These are phyloP conservation scores for Sistotremastrum niveocremeum DNA, from an alignment of 768 basidiomycete species.

Conservation along the genomic window DNA sequence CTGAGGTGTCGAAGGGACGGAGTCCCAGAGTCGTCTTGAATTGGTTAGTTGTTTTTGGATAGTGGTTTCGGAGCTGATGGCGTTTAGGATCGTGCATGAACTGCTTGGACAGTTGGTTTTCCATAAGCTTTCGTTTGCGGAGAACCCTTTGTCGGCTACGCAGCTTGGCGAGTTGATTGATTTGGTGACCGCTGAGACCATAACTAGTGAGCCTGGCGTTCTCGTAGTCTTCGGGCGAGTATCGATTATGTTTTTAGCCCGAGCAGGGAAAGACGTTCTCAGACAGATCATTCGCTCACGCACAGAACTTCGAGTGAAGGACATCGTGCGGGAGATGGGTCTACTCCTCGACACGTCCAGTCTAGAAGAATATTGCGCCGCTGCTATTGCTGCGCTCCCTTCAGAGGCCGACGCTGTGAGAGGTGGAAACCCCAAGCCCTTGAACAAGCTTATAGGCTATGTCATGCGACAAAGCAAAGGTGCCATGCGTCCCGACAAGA, in stretches of 20 bases:
- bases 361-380: conserved; percentile 40
- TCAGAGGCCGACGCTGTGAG: conserved; percentile 51
- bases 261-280: conserved; percentile 60
- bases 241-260: conserved; percentile 5
- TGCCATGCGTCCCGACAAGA: too few species aligned
- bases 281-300: conserved; percentile 47
- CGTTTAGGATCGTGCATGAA: conserved; percentile 74
- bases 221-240: neutral
- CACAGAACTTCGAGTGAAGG: conserved; percentile 31
- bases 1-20: conserved; percentile 43
- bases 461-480: conserved; percentile 79
- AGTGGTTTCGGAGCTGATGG: neutral
- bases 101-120: conserved; percentile 65
- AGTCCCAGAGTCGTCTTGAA: conserved; percentile 67
- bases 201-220: conserved; percentile 45
- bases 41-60: conserved; percentile 40
- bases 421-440: conserved; percentile 58
- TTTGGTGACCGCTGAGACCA: conserved; percentile 44
- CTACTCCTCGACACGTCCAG: conserved; percentile 22
- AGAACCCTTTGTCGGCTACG: conserved; percentile 43
- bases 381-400: conserved; percentile 55
- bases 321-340: conserved; percentile 30
- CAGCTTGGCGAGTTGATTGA: conserved; percentile 72
- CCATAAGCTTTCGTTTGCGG: conserved; percentile 36
- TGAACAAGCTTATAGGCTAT: conserved; percentile 71